These are phyloP conservation scores for Sarcodon aspratus DNA, from an alignment of 768 basidiomycete species.

Conservation along the genomic window DNA sequence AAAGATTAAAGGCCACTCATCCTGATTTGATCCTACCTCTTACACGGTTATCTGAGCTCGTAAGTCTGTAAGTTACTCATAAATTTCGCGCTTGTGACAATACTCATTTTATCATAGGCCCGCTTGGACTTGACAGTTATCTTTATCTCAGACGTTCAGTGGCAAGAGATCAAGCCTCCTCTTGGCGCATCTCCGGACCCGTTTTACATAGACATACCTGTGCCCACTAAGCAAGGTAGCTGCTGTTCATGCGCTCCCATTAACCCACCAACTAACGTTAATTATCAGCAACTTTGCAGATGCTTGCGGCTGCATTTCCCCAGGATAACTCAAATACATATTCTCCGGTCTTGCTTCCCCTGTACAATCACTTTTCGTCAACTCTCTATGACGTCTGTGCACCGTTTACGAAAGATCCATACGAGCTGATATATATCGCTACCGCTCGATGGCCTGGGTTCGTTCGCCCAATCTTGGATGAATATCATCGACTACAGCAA, in stretches of 20 bases:
- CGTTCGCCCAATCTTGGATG: slow-evolving; percentile 53
- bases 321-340: slow-evolving; percentile 24
- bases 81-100: no score
- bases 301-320: slow-evolving; percentile 29
- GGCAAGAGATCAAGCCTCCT: slow-evolving; percentile 64
- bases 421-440: slow-evolving; percentile 66
- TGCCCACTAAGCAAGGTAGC: slow-evolving; percentile 47
- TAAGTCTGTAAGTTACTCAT: slow-evolving; percentile 18
- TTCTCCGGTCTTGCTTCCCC: slow-evolving; percentile 39
- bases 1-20: slow-evolving; percentile 48
- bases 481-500: slow-evolving; percentile 5
- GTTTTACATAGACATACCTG: slow-evolving; percentile 46
- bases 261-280: neutral
- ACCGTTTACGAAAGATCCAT: slow-evolving; percentile 52
- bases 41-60: slow-evolving; percentile 61
- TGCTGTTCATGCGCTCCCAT: neutral
- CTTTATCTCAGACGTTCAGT: slow-evolving; percentile 51
- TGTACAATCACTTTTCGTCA: slow-evolving; percentile 55
- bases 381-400: slow-evolving; percentile 50
- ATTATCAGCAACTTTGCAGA: slow-evolving; percentile 19
- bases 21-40: slow-evolving; percentile 63
- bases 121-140: slow-evolving; percentile 47
- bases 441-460: slow-evolving; percentile 78
- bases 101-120: slow-evolving; percentile 26
- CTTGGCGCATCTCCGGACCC: slow-evolving; percentile 66